A percentile compares a stretch with the other conserved stretches of the same genome.
Conservation (phyloP, 2,329 filamentous ascomycete species). For the Neurospora sp. region DNA sequence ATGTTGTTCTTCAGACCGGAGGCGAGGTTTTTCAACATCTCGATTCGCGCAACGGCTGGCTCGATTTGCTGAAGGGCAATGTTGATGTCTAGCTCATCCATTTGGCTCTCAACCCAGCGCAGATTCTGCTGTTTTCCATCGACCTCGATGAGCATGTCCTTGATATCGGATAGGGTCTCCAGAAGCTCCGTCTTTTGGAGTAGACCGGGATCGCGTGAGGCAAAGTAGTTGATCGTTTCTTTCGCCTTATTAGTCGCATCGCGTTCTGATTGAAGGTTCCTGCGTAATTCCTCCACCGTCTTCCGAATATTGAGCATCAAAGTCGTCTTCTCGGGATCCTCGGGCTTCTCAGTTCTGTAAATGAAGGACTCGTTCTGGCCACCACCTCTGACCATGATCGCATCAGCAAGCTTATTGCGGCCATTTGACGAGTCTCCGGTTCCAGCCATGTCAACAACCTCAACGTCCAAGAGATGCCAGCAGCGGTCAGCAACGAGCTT, state of each 20-base stretch:
- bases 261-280: slow-evolving; percentile 74
- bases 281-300: slow-evolving; percentile 83
- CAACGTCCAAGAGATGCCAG: slow-evolving; percentile 87
- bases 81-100: slow-evolving; percentile 93
- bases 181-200: slow-evolving; percentile 72
- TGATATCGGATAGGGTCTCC: slow-evolving; percentile 67
- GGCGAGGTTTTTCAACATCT: slow-evolving; percentile 73
- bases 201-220: slow-evolving; percentile 65
- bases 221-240: slow-evolving; percentile 80
- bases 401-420: slow-evolving; percentile 63
- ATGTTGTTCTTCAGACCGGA: slow-evolving; percentile 74
- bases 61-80: slow-evolving; percentile 88
- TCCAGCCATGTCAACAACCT: slow-evolving; percentile 78
- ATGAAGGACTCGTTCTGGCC: slow-evolving; percentile 81
- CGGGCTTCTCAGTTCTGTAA: slow-evolving; percentile 78
- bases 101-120: slow-evolving; percentile 88
- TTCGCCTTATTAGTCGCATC: slow-evolving; percentile 77
- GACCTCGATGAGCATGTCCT: slow-evolving; percentile 87
- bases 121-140: slow-evolving; percentile 95
- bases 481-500: slow-evolving; percentile 91
- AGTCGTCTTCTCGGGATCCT: slow-evolving; percentile 67
- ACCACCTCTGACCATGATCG: slow-evolving; percentile 79
- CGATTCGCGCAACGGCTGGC: slow-evolving; percentile 70
- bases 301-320: slow-evolving; percentile 87
- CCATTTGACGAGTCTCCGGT: slow-evolving; percentile 46